Evolutionary conservation across 2,329 filamentous ascomycete genomes (phyloP).

Genomic region (Bertia moriformis): DNA sequence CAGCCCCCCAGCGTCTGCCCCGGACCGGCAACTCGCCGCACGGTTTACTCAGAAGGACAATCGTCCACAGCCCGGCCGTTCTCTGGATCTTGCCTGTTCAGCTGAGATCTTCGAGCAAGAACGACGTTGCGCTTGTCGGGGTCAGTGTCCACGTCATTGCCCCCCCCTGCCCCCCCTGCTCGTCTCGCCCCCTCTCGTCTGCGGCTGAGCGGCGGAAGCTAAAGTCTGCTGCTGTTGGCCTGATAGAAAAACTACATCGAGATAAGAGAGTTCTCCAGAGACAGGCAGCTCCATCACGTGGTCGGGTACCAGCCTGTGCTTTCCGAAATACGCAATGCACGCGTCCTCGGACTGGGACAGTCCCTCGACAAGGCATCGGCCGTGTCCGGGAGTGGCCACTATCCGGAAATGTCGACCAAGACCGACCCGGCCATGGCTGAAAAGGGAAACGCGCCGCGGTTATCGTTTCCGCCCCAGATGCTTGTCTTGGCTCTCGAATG

Average conservation of each 20-base stretch:
- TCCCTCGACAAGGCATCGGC: constrained; percentile 20
- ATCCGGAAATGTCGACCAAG: constrained; percentile 5
- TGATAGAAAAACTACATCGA: too few relatives aligned
- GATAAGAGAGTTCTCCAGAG: too few relatives aligned
- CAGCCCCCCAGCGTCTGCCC: too few relatives aligned
- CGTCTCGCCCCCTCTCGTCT: too few relatives aligned
- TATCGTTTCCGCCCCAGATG: constrained; percentile 61
- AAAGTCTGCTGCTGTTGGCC: too few relatives aligned
- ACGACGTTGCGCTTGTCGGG: constrained; percentile 78
- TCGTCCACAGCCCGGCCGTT: constrained; percentile 61
- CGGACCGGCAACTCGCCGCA: constrained; percentile 29
- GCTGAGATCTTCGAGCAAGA: constrained; percentile 52
- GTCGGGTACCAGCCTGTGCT: too few relatives aligned
- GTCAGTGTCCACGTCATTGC: too few relatives aligned
- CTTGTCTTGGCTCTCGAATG: constrained; percentile 66
- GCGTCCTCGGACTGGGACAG: constrained; percentile 7
- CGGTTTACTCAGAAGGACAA: constrained; percentile 65
- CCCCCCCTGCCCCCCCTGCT: too few relatives aligned
- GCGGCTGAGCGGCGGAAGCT: too few relatives aligned
- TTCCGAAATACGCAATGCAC: too few relatives aligned
- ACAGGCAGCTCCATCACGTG: too few relatives aligned
- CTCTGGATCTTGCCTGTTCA: constrained; percentile 67
- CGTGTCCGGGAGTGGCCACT: constrained; percentile 20
- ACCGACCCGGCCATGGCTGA: constrained; percentile 5
- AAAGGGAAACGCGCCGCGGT: constrained; percentile 5